A percentile compares a stretch with the other conserved stretches of the same genome.
These are phyloP conservation scores for Rosellinia necatrix DNA, from an alignment of 2,329 filamentous ascomycete species.

Conservation along the genomic window DNA sequence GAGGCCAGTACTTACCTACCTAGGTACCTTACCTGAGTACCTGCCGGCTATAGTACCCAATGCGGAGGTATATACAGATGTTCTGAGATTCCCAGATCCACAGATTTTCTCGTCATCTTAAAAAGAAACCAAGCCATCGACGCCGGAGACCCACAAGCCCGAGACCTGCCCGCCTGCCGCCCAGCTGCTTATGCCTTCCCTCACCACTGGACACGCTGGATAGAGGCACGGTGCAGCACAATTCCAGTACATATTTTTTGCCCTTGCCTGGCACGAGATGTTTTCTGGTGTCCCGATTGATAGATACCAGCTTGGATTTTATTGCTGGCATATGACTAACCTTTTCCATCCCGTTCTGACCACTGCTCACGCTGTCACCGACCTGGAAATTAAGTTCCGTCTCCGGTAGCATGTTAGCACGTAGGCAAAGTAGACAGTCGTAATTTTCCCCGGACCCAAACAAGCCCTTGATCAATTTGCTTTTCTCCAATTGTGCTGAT, in stretches of 20 bases:
- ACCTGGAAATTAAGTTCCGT: constrained; percentile 15
- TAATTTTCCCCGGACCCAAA: constrained; percentile 17
- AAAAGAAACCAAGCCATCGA: constrained; percentile 21
- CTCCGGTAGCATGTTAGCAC: constrained; percentile 1
- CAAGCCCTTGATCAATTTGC: constrained; percentile 8
- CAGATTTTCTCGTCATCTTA: constrained; percentile 19
- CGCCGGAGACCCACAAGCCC: constrained; percentile 25
- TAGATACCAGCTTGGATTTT: not conserved
- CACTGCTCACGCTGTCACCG: constrained; percentile 9
- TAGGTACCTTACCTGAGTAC: too few species aligned
- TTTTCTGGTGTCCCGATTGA: constrained; percentile 6
- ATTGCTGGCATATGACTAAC: too few species aligned
- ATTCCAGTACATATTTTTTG: too few species aligned
- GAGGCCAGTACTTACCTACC: not conserved
- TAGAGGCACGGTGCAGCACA: too few species aligned
- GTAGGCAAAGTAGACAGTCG: constrained; percentile 11
- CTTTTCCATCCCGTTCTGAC: not conserved
- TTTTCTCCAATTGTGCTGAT: constrained; percentile 1
- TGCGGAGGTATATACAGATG: constrained; percentile 24
- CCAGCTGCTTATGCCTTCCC: not conserved
- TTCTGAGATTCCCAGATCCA: constrained; percentile 9
- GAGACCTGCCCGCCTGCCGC: constrained; percentile 25
- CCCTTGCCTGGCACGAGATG: too few species aligned
- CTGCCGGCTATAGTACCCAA: too few species aligned
- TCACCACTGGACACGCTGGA: too few species aligned